Evolutionary conservation across 345 rosid genomes (phyloP).

Genomic region (Salix dunnii): DNA sequence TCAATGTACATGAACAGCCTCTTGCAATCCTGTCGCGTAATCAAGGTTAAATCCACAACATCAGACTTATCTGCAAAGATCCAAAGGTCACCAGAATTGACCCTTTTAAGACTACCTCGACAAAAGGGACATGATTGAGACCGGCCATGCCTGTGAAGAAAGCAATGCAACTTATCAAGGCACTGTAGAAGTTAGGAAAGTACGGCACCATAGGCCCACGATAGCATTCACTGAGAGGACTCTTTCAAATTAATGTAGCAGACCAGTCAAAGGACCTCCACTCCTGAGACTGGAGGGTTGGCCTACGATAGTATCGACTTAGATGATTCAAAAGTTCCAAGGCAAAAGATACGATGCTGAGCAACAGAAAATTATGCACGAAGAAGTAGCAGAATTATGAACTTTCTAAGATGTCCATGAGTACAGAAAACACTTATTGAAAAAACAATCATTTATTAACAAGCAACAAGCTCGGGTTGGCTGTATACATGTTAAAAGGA

Average conservation of each 20-base stretch:
- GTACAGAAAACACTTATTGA: not conserved
- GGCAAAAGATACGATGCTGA: not conserved
- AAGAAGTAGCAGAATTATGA: not conserved
- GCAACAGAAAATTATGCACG: not conserved
- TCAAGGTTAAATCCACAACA: constrained; percentile 42
- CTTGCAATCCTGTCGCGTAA: constrained; percentile 52
- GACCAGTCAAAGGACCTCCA: not conserved
- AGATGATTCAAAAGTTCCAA: not conserved
- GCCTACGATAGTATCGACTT: not conserved
- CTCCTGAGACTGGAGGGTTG: not conserved
- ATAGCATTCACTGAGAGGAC: not conserved
- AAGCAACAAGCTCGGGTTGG: not conserved
- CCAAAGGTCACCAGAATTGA: constrained; percentile 68
- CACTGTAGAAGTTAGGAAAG: not conserved
- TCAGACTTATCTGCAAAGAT: constrained; percentile 46
- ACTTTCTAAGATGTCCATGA: not conserved
- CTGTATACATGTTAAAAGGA: not conserved
- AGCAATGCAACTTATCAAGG: constrained; percentile 51
- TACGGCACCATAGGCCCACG: not conserved
- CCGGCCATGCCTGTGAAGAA: constrained; percentile 51
- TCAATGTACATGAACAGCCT: constrained; percentile 59
- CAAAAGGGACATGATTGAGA: constrained; percentile 74
- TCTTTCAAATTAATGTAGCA: constrained; percentile 33
- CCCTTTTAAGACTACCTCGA: constrained; percentile 60
- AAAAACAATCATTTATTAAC: not conserved